A percentile compares a stretch with the other conserved stretches of the same genome.
Evolutionary conservation across 2,329 filamentous ascomycete species (phyloP).

Genomic region (Trematosphaeria pertusa): DNA sequence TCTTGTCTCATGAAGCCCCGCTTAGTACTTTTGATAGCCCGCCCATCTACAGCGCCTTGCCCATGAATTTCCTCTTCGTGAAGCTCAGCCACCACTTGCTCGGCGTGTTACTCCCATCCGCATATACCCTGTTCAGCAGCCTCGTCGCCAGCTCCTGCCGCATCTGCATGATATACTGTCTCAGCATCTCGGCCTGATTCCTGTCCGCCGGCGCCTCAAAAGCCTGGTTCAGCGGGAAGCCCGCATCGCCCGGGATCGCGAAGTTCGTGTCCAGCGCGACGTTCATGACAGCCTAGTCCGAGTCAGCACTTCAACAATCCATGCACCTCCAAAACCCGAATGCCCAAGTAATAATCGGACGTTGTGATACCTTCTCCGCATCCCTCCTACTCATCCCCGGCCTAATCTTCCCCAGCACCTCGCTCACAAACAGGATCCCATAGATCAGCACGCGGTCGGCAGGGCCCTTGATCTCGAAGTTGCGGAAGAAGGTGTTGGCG

Average conservation of each 20-base stretch:
- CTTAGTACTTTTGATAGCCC: too few relatives aligned
- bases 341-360: too few relatives aligned
- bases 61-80: constrained; percentile 99
- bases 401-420: constrained; percentile 88
- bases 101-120: constrained; percentile 69
- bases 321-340: too few relatives aligned
- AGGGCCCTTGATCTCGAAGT: constrained; percentile 98
- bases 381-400: constrained; percentile 71
- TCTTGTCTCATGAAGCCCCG: background rate
- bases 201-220: constrained; percentile 88
- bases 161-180: constrained; percentile 90
- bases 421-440: constrained; percentile 92
- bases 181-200: constrained; percentile 86
- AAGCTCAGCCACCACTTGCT: constrained; percentile 97
- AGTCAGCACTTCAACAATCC: constrained; percentile 11
- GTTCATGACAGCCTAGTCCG: constrained; percentile 77
- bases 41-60: constrained; percentile 73
- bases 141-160: constrained; percentile 87
- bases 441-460: constrained; percentile 95
- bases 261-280: constrained; percentile 92
- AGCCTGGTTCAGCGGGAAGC: constrained; percentile 93
- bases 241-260: constrained; percentile 90
- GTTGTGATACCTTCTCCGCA: constrained; percentile 72
- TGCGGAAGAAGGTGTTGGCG: constrained; percentile 98
- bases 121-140: constrained; percentile 85